phyloP scores from a whole-genome alignment of 371 early-diverging fungal species.

The Mucor indicus region DNA sequence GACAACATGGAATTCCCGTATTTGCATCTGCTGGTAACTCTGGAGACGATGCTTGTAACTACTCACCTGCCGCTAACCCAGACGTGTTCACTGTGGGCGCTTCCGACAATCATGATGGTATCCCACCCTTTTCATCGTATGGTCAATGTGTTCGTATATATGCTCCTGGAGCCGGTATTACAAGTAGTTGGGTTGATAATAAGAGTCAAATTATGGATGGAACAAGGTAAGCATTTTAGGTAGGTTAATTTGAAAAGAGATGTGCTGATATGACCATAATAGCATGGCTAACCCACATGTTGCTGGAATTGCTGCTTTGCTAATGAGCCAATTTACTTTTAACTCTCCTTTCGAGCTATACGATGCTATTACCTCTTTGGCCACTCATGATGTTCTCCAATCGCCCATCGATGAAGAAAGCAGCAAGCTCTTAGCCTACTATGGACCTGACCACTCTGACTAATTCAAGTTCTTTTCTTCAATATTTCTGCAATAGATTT shows the following conservation, averaged over 20 bases:
- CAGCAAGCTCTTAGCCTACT: too few species aligned
- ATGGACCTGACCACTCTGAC: too few species aligned
- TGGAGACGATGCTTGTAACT: conserved; percentile 62
- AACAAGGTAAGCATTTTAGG: conserved; percentile 55
- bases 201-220: conserved; percentile 52
- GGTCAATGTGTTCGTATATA: conserved; percentile 61
- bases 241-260: too few species aligned
- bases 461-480: too few species aligned
- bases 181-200: conserved; percentile 47
- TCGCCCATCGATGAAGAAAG: too few species aligned
- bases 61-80: conserved; percentile 62
- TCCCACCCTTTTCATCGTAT: conserved; percentile 50
- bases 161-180: conserved; percentile 50
- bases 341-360: conserved; percentile 18
- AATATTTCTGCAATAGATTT: too few species aligned
- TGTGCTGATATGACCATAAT: too few species aligned
- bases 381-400: conserved; percentile 15
- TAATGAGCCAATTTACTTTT: conserved; percentile 25
- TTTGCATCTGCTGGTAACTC: conserved; percentile 77
- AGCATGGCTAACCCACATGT: conserved; percentile 77
- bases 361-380: conserved; percentile 9
- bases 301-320: conserved; percentile 46
- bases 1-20: conserved; percentile 34
- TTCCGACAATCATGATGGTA: conserved; percentile 36
- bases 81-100: conserved; percentile 72